Evolutionary conservation across 2,329 filamentous ascomycete genomes (phyloP).

Genomic region (Magnaporthiopsis rhizophila): DNA sequence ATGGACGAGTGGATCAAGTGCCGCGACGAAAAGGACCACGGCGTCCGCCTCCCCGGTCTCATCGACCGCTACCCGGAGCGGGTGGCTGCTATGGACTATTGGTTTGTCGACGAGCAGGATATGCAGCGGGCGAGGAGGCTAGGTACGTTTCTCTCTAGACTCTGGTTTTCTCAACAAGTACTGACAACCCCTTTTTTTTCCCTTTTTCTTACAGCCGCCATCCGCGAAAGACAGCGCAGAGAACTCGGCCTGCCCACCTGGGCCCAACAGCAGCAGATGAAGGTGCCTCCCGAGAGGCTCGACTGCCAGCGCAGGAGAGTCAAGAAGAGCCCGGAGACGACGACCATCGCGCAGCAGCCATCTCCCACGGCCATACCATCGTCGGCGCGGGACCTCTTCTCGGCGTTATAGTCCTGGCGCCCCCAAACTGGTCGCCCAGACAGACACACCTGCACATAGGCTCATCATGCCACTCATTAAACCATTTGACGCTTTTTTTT

Average conservation of each 20-base stretch:
- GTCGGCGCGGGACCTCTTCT: too few species aligned
- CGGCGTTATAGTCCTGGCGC: too few species aligned
- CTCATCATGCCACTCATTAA: too few species aligned
- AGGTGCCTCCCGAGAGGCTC: neutral
- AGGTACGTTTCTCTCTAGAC: constrained; percentile 7
- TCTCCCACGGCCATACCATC: too few species aligned
- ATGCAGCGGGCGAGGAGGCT: constrained; percentile 15
- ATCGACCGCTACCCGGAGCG: constrained; percentile 18
- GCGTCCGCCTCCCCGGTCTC: constrained; percentile 23
- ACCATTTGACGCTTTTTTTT: too few species aligned
- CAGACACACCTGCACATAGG: too few species aligned
- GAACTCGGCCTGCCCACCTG: constrained; percentile 15
- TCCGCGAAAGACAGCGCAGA: constrained; percentile 15
- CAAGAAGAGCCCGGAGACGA: neutral
- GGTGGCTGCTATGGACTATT: constrained; percentile 16
- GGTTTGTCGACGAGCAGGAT: constrained; percentile 17
- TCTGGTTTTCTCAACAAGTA: neutral
- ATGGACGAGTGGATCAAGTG: neutral
- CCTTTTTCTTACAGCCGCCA: constrained; percentile 10
- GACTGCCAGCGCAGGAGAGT: too few species aligned
- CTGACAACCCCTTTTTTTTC: neutral
- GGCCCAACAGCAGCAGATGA: constrained; percentile 6
- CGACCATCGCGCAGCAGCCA: neutral
- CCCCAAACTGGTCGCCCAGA: too few species aligned
- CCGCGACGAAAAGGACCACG: constrained; percentile 5